A percentile compares a stretch with the other conserved stretches of the same genome.
Conservation (phyloP, 106 monocot genomes). For the Phalaenopsis aphrodite region DNA sequence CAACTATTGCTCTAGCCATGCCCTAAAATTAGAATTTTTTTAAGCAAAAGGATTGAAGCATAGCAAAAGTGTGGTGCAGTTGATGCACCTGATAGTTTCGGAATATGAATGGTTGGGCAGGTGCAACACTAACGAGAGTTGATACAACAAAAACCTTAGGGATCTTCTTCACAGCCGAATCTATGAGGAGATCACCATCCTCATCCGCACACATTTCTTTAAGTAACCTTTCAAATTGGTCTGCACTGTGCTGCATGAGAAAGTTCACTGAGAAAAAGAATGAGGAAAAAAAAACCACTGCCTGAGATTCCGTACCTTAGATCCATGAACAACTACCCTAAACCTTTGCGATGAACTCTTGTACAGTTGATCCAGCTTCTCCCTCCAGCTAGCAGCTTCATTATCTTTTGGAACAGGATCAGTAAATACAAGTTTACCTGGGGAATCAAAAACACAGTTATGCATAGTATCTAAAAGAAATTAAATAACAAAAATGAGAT, state of each 20-base stretch:
- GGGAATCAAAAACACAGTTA: constrained; percentile 13
- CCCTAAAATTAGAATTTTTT: background rate
- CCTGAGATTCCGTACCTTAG: constrained; percentile 52
- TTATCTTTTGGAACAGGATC: constrained; percentile 86
- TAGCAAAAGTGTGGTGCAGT: background rate
- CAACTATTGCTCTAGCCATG: background rate
- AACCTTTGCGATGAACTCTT: constrained; percentile 99
- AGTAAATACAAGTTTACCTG: constrained; percentile 95
- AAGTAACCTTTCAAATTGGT: constrained; percentile 86
- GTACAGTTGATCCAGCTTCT: constrained; percentile 93
- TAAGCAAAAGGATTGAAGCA: background rate
- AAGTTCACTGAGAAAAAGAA: background rate
- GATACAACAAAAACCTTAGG: constrained; percentile 99
- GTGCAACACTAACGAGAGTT: constrained; percentile 80
- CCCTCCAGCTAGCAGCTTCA: constrained; percentile 93
- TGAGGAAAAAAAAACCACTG: background rate
- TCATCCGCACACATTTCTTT: constrained; percentile 98
- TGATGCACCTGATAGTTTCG: constrained; percentile 88
- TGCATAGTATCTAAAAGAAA: constrained; percentile 9
- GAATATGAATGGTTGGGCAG: constrained; percentile 98
- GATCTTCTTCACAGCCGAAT: constrained; percentile 82
- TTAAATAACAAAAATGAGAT: background rate
- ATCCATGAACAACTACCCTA: constrained; percentile 97
- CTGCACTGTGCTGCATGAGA: constrained; percentile 96
- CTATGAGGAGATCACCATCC: constrained; percentile 92